phyloP scores from a whole-genome alignment of 345 rosid species.

The Moricandia moricandioides region DNA sequence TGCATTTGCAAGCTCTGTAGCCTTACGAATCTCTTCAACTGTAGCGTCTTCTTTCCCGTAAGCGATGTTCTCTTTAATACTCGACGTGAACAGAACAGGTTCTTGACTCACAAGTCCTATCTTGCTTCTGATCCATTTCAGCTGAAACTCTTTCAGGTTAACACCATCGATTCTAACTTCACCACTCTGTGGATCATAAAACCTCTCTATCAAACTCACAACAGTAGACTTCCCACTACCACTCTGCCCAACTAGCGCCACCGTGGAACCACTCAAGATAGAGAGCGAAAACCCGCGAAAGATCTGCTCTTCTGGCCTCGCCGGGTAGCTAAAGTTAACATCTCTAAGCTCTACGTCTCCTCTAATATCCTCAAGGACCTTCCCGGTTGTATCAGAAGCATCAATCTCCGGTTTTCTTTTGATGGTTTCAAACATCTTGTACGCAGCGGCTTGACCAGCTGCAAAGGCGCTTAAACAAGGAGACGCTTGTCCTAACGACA shows the following conservation, averaged over 20 bases:
- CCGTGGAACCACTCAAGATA: slow-evolving; percentile 51
- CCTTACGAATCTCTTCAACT: slow-evolving; percentile 52
- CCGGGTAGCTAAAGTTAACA: slow-evolving; percentile 62
- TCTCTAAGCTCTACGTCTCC: slow-evolving; percentile 61
- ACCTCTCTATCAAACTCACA: slow-evolving; percentile 67
- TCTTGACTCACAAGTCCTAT: slow-evolving; percentile 83
- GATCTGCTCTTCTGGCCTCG: slow-evolving; percentile 57
- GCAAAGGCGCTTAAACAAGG: slow-evolving; percentile 57
- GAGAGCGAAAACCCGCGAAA: slow-evolving; percentile 50
- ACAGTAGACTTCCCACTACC: slow-evolving; percentile 76
- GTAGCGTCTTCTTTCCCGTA: slow-evolving; percentile 59
- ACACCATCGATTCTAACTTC: slow-evolving; percentile 59
- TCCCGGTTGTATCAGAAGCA: slow-evolving; percentile 45
- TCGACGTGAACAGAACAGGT: slow-evolving; percentile 59
- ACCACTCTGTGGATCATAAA: slow-evolving; percentile 58
- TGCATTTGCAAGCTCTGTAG: slow-evolving; percentile 62
- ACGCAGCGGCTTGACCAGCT: slow-evolving; percentile 64
- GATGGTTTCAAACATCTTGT: slow-evolving; percentile 61
- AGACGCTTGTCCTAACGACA: slow-evolving; percentile 66
- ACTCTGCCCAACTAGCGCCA: slow-evolving; percentile 72
- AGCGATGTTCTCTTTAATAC: slow-evolving; percentile 59
- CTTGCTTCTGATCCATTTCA: slow-evolving; percentile 62
- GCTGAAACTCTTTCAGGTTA: slow-evolving; percentile 54
- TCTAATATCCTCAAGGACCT: slow-evolving; percentile 38
- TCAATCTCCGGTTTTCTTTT: slow-evolving; percentile 56